phyloP scores from a whole-genome alignment of 257 asterid species.

The Petunia secreta region DNA sequence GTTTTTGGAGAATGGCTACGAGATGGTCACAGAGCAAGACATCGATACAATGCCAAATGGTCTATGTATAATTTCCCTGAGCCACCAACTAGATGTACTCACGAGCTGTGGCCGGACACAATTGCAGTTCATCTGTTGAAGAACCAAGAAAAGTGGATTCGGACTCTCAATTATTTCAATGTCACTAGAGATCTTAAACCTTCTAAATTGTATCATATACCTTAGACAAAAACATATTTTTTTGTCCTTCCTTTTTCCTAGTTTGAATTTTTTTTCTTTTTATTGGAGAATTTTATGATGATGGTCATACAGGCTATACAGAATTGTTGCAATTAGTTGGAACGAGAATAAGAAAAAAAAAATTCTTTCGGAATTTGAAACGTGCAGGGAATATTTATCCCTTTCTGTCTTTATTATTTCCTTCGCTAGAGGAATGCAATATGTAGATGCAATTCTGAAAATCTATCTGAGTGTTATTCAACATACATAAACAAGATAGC shows the following conservation, averaged over 20 bases:
- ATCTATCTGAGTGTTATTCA: too few relatives aligned
- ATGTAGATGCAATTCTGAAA: neutral
- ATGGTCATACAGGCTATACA: neutral
- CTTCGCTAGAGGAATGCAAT: neutral
- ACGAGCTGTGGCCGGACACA: slow-evolving; percentile 88
- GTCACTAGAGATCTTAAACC: slow-evolving; percentile 68
- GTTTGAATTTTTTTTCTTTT: slow-evolving; percentile 5
- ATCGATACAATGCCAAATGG: slow-evolving; percentile 91
- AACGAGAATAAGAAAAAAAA: neutral
- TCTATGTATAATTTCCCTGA: slow-evolving; percentile 86
- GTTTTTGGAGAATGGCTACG: slow-evolving; percentile 82
- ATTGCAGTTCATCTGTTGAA: slow-evolving; percentile 82
- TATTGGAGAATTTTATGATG: neutral
- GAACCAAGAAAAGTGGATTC: slow-evolving; percentile 88
- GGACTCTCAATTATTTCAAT: slow-evolving; percentile 73
- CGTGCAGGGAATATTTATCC: neutral
- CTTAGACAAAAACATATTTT: slow-evolving; percentile 27
- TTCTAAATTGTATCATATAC: slow-evolving; percentile 78
- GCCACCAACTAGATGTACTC: slow-evolving; percentile 78
- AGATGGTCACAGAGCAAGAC: slow-evolving; percentile 67
- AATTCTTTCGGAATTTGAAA: neutral
- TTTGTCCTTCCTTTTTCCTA: neutral
- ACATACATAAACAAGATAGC: too few relatives aligned
- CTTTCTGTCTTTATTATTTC: neutral
- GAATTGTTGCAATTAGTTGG: neutral